These are phyloP conservation scores for Aspergillus olivimuriae DNA, from an alignment of 495 filamentous ascomycete genomes.

Conservation along the genomic window DNA sequence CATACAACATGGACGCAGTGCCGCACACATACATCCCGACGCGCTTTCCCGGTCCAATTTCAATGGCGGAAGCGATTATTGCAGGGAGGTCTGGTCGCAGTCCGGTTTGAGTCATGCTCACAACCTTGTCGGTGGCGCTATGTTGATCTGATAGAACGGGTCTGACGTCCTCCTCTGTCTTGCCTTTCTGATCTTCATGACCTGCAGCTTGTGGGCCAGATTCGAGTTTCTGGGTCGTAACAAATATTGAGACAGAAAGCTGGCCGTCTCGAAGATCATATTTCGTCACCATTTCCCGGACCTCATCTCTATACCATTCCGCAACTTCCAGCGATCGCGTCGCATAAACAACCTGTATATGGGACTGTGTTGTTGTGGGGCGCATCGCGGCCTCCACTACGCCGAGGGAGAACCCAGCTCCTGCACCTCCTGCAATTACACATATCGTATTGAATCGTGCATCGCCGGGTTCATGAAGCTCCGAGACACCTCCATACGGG, in stretches of 20 bases:
- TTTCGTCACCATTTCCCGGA: too few species aligned
- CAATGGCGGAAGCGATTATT: constrained; percentile 22
- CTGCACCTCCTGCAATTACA: constrained; percentile 51
- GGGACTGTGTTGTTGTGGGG: constrained; percentile 11
- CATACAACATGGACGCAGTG: constrained; percentile 43
- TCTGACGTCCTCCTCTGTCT: constrained; percentile 11
- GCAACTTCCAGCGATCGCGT: constrained; percentile 4
- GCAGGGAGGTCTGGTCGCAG: constrained; percentile 36
- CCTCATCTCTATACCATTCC: neutral
- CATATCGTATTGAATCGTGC: constrained; percentile 34
- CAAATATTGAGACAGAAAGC: too few species aligned
- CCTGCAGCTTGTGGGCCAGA: too few species aligned
- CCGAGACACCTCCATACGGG: constrained; percentile 42
- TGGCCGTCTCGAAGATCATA: too few species aligned
- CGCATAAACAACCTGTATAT: constrained; percentile 29
- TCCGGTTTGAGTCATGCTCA: constrained; percentile 5
- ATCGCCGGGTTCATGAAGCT: constrained; percentile 13
- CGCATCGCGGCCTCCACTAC: constrained; percentile 23
- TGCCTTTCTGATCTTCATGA: too few species aligned
- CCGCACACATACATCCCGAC: constrained; percentile 46
- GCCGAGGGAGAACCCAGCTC: constrained; percentile 43
- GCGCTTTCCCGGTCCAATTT: constrained; percentile 16
- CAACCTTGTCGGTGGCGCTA: constrained; percentile 11
- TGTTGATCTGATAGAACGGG: too few species aligned
- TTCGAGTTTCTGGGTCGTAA: too few species aligned